Evolutionary conservation across 2,329 filamentous ascomycete genomes (phyloP), one percentile per base, ranked within the genome.

Genomic region (Exophiala oligosperma): DNA sequence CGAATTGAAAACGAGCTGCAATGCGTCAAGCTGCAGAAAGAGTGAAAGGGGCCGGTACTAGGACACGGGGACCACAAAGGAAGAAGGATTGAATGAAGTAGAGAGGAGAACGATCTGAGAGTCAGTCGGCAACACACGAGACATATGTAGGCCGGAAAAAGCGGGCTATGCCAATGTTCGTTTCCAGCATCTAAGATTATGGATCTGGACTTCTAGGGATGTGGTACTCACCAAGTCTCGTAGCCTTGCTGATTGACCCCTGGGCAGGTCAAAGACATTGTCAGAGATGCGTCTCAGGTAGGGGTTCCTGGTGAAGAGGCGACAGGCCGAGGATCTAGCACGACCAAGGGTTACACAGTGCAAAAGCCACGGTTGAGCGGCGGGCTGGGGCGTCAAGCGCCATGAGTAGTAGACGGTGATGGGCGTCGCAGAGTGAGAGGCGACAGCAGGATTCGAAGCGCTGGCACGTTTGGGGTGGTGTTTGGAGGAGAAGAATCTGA

Each of bases 1-100:
- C 53, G 59, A 61, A 61, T 40, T 49, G 44, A 58, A 59, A 56
- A 29, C 48, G 43, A 59, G 61, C 55, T 63, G 61, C 61, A 59
- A 50, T 61, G 61, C 61, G 58, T 63, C 61, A 59, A 63, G 61
- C 61, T 61, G 61, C 61, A 61, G 61, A 63, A 63, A 32, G 61
- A 63, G 54, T 53, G 61, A 54, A 63, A 49, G 57, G 61, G 57
- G 41, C 55, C 51, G 55, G 52, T 49, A 54, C 49, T 26, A 52
- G 43, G 51, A 63, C 50, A 50, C 49, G 51, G 53, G 26, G 49
- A 35, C 54, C 53, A 54, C n/a, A n/a, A 52, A 46, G 40, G 29
- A 52, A 48, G 46, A 56, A 63, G 24, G 61, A 63, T 59, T 43
- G 61, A 59, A 63, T 63, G 55, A 38, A 60, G 46, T 54, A 35